Conservation (phyloP, 345 rosid species). For the Microthlaspi erraticum region DNA sequence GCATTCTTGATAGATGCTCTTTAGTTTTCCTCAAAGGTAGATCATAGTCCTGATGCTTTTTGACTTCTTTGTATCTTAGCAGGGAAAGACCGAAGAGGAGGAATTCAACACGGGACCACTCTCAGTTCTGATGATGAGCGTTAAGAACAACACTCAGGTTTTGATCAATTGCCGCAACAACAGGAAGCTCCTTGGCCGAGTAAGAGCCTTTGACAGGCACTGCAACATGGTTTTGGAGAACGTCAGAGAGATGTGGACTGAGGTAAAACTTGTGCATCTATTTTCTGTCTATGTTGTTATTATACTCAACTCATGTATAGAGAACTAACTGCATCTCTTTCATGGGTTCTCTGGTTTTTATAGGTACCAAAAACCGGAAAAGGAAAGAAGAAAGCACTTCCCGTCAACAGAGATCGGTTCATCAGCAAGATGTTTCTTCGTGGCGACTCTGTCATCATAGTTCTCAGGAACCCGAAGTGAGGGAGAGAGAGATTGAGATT, state of each 20-base stretch:
- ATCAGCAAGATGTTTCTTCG: constrained; percentile 98
- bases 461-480: constrained; percentile 94
- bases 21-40: not conserved
- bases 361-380: constrained; percentile 96
- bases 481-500: not conserved
- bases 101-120: constrained; percentile 97
- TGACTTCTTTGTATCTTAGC: constrained; percentile 20
- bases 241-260: constrained; percentile 99
- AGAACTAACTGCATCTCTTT: constrained; percentile 12
- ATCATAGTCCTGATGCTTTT: not conserved
- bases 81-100: constrained; percentile 83
- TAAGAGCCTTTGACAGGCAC: constrained; percentile 94
- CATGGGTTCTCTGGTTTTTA: not conserved
- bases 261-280: constrained; percentile 52
- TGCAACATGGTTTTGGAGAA: constrained; percentile 99
- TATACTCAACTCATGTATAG: not conserved
- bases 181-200: constrained; percentile 87
- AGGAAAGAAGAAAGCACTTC: constrained; percentile 97
- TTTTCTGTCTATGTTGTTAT: not conserved
- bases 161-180: constrained; percentile 79
- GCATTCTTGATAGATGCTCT: not conserved
- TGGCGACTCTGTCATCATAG: constrained; percentile 97
- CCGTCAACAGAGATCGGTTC: constrained; percentile 92
- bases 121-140: constrained; percentile 98
- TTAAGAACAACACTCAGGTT: constrained; percentile 95